phyloP scores from a whole-genome alignment of 2,329 filamentous ascomycete genomes.

The Botrytis aclada region DNA sequence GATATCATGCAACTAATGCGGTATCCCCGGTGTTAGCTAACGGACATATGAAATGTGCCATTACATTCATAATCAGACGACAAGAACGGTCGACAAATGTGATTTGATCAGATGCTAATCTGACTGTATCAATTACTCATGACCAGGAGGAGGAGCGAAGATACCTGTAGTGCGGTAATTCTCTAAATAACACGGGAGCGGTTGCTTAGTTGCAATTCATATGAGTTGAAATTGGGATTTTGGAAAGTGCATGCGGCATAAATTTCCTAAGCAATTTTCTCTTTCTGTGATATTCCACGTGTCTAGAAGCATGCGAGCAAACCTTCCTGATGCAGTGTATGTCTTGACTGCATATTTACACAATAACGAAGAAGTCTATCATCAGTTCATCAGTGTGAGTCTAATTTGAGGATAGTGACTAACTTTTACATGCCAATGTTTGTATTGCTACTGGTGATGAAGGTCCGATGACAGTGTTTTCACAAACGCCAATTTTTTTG shows the following conservation, averaged over 20 bases:
- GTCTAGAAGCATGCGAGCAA: background rate
- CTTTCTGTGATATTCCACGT: background rate
- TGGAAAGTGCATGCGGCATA: background rate
- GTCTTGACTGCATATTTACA: background rate
- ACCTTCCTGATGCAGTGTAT: background rate
- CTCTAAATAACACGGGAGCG: background rate
- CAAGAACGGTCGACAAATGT: background rate
- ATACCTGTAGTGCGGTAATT: background rate
- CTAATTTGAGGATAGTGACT: background rate
- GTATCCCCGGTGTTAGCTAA: background rate
- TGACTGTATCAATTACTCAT: background rate
- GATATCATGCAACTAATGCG: background rate
- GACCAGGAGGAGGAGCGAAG: background rate
- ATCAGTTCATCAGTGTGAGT: background rate
- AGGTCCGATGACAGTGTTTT: background rate
- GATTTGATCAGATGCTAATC: background rate
- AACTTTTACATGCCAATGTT: background rate
- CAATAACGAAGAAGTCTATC: background rate
- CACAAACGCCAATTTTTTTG: background rate
- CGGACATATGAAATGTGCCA: background rate
- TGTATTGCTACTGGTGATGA: background rate
- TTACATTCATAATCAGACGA: background rate
- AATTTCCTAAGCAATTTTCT: background rate
- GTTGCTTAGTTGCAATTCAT: background rate
- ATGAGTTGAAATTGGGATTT: background rate